Percentiles rank a stretch among this genome's conserved stretches.
Evolutionary conservation across 176 grass and related monocot species (phyloP).

Genomic region (Poa annua): DNA sequence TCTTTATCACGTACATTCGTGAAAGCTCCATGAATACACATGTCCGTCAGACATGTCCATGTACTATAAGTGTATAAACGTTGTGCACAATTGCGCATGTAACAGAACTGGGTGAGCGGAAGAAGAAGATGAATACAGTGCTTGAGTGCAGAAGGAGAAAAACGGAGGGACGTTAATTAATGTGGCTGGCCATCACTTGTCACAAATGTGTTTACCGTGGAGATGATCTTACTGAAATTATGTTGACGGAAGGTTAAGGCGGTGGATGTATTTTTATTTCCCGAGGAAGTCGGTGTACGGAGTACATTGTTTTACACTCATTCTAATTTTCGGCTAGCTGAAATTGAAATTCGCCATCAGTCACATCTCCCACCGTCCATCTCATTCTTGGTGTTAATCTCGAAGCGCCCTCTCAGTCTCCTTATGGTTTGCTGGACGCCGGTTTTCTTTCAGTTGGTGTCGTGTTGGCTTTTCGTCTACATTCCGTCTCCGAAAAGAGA

Average conservation of each 20-base stretch:
- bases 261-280: too few species aligned
- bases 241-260: not conserved
- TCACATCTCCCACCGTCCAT: too few species aligned
- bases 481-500: too few species aligned
- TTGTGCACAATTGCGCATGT: constrained; percentile 15
- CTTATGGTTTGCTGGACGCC: too few species aligned
- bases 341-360: too few species aligned
- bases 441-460: too few species aligned
- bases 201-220: not conserved
- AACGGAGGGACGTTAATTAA: not conserved
- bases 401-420: too few species aligned
- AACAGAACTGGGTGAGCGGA: not conserved
- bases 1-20: constrained; percentile 2
- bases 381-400: too few species aligned
- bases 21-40: constrained; percentile 28
- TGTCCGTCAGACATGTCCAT: constrained; percentile 1
- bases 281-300: too few species aligned
- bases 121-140: not conserved
- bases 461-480: too few species aligned
- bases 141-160: not conserved
- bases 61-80: not conserved
- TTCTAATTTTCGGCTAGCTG: too few species aligned
- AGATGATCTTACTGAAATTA: not conserved
- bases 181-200: not conserved
- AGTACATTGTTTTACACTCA: too few species aligned